Conservation (phyloP, 2,329 filamentous ascomycete species). For the Trichoderma sp. region DNA sequence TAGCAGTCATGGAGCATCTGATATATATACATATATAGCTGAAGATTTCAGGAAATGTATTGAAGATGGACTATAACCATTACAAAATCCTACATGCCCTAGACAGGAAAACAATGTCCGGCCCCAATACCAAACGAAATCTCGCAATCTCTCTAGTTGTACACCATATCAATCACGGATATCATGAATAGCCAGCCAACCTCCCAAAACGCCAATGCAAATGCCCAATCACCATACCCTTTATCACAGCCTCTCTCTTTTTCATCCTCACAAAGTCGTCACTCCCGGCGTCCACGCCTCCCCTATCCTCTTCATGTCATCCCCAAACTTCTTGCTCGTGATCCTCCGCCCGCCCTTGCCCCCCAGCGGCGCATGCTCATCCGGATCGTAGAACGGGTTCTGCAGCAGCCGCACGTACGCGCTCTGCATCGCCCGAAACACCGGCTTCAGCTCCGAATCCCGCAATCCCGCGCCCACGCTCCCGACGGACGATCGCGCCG, state of each 20-base stretch:
- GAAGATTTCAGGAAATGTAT: neutral
- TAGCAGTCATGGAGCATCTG: neutral
- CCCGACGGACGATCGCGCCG: conserved; percentile 31
- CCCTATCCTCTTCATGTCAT: conserved; percentile 82
- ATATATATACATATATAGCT: neutral
- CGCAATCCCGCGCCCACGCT: conserved; percentile 62
- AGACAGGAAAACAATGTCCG: neutral
- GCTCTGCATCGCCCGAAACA: conserved; percentile 88
- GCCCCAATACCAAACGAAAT: neutral
- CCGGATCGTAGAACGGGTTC: conserved; percentile 92
- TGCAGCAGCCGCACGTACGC: conserved; percentile 85
- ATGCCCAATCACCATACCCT: conserved; percentile 7
- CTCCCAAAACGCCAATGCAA: conserved; percentile 15
- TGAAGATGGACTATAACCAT: neutral
- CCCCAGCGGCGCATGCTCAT: conserved; percentile 66
- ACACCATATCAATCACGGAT: conserved; percentile 7
- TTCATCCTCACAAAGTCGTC: conserved; percentile 47
- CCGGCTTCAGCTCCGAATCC: conserved; percentile 84
- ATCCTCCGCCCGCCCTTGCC: conserved; percentile 65
- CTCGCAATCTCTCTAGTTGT: conserved; percentile 2
- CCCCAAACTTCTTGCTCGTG: conserved; percentile 73
- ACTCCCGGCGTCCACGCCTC: conserved; percentile 78
- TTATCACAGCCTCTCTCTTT: neutral
- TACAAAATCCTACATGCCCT: conserved; percentile 12
- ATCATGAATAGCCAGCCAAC: conserved; percentile 4